phyloP scores from a whole-genome alignment of 306 rosid genomes.

The Vigna mungo region DNA sequence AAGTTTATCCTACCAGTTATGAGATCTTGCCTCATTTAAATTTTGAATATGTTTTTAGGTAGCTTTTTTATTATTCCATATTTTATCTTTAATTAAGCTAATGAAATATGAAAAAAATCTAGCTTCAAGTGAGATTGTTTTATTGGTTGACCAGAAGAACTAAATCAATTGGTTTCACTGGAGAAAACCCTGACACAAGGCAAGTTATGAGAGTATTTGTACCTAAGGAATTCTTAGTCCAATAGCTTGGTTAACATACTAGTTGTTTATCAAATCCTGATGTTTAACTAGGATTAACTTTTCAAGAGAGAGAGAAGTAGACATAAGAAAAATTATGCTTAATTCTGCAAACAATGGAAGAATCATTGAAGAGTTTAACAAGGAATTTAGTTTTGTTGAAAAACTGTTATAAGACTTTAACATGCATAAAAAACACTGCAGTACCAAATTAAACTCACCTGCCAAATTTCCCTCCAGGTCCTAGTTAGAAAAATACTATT shows the following conservation, averaged over 20 bases:
- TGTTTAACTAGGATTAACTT: neutral
- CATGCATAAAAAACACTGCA: constrained; percentile 10
- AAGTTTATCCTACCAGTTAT: no score
- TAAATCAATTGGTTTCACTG: neutral
- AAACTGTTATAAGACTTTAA: neutral
- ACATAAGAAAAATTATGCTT: constrained; percentile 21
- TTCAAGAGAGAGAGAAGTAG: neutral
- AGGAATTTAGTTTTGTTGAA: neutral
- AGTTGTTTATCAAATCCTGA: constrained; percentile 14
- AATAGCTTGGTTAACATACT: neutral
- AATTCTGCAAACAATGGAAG: constrained; percentile 28
- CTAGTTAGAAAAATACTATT: neutral
- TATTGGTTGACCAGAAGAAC: neutral
- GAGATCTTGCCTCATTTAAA: no score
- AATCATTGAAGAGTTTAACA: constrained; percentile 3
- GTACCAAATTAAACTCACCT: constrained; percentile 1
- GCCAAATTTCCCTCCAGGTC: neutral
- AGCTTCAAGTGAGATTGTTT: no score
- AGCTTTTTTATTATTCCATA: no score
- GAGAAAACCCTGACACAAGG: neutral
- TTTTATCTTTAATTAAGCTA: no score
- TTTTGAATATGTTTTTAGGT: no score
- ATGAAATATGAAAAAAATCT: no score
- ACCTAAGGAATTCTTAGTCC: neutral
- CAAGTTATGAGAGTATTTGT: constrained; percentile 1